phyloP scores from a whole-genome alignment of 805 yeast species.

The Wickerhamomyces canadensis region DNA sequence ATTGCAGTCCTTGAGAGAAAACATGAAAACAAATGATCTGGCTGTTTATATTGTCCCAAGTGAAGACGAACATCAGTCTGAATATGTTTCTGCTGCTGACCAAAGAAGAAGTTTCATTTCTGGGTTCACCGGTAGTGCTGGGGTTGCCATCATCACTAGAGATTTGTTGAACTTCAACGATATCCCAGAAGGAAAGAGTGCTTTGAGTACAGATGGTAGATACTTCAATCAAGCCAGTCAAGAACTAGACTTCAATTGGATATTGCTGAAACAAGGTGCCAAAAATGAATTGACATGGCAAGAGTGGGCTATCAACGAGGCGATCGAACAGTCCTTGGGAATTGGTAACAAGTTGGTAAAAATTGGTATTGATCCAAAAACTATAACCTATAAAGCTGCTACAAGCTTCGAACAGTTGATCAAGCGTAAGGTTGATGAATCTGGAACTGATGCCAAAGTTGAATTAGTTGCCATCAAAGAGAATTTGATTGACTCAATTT shows the following conservation, averaged over 20 bases:
- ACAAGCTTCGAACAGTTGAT: conserved; percentile 25
- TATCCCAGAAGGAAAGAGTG: conserved; percentile 57
- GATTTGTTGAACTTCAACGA: conserved; percentile 37
- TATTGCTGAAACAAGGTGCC: conserved; percentile 70
- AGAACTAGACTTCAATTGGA: conserved; percentile 79
- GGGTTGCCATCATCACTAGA: conserved; percentile 76
- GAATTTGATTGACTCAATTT: conserved; percentile 71
- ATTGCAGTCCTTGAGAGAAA: conserved; percentile 51
- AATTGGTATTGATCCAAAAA: conserved; percentile 80
- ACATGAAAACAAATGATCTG: conserved; percentile 58
- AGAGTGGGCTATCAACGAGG: conserved; percentile 62
- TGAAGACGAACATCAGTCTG: conserved; percentile 92
- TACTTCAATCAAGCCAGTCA: conserved; percentile 87
- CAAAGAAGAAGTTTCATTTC: conserved; percentile 78
- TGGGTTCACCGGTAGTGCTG: conserved; percentile 92
- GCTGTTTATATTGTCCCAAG: conserved; percentile 77
- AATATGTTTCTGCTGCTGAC: conserved; percentile 78
- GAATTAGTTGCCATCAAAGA: conserved; percentile 45
- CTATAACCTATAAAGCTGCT: conserved; percentile 46
- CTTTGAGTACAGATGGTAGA: conserved; percentile 89
- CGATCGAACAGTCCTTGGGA: conserved; percentile 37
- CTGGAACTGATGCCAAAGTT: conserved; percentile 30
- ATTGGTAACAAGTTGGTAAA: conserved; percentile 37
- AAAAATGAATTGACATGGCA: conserved; percentile 75
- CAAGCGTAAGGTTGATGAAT: conserved; percentile 20